phyloP scores from a whole-genome alignment of 2,329 filamentous ascomycete species.

The Xylariaceae sp. region DNA sequence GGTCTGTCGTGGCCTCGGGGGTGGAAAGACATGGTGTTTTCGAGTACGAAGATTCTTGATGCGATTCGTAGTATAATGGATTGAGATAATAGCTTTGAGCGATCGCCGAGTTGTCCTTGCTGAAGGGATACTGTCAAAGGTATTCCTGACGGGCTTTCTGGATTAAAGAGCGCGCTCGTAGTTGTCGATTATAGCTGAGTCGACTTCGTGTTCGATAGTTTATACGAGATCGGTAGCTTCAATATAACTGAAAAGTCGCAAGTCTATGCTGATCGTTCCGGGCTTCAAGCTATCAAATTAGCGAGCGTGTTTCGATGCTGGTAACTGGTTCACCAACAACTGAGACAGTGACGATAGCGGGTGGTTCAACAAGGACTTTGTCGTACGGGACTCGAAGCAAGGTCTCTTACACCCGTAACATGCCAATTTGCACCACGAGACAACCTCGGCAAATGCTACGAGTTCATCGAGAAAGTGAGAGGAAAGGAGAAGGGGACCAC shows the following conservation, averaged over 20 bases:
- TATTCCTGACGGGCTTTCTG: background rate
- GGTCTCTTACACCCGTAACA: constrained; percentile 12
- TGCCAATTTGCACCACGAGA: constrained; percentile 9
- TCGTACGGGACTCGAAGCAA: constrained; percentile 9
- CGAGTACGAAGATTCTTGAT: background rate
- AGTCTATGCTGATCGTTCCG: background rate
- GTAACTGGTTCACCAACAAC: constrained; percentile 18
- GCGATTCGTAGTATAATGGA: background rate
- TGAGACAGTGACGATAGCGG: constrained; percentile 18
- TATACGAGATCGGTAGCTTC: constrained; percentile 3
- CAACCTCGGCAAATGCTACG: constrained; percentile 8
- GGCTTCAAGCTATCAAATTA: constrained; percentile 17
- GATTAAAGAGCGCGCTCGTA: constrained; percentile 1
- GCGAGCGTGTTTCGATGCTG: constrained; percentile 13
- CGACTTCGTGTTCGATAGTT: constrained; percentile 1
- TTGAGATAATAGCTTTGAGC: constrained; percentile 1
- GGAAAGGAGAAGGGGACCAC: background rate
- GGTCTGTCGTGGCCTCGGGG: constrained; percentile 23
- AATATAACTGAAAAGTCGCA: background rate
- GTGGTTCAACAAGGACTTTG: constrained; percentile 27
- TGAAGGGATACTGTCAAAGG: background rate
- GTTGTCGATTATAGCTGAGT: constrained; percentile 2
- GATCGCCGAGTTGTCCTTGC: background rate
- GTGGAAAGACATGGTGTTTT: constrained; percentile 27
- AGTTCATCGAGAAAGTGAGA: background rate